A percentile compares a stretch with the other conserved stretches of the same genome.
phyloP scores from a whole-genome alignment of 2,329 filamentous ascomycete species.

The Dactylonectria macrodidyma region DNA sequence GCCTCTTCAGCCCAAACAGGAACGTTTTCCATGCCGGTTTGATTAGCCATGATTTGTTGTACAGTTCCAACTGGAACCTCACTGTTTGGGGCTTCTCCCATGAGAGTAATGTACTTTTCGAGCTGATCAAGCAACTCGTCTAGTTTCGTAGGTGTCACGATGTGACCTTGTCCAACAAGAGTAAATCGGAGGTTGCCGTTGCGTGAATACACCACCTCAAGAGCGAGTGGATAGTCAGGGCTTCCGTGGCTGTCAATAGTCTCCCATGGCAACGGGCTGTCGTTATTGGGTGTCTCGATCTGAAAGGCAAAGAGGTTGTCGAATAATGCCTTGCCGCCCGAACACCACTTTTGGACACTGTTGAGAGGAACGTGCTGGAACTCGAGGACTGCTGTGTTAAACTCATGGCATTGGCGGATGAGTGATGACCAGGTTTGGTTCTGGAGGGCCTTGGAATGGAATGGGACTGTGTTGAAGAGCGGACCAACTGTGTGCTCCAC shows the following conservation, averaged over 20 bases:
- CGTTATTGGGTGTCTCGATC: slow-evolving; percentile 56
- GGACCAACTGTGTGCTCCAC: slow-evolving; percentile 82
- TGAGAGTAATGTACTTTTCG: slow-evolving; percentile 40
- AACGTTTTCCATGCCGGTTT: background rate
- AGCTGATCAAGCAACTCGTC: slow-evolving; percentile 56
- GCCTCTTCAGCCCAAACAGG: slow-evolving; percentile 52
- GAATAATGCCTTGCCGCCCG: slow-evolving; percentile 75
- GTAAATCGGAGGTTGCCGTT: slow-evolving; percentile 67
- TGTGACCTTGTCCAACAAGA: slow-evolving; percentile 69
- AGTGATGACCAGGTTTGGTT: slow-evolving; percentile 72
- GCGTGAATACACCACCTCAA: slow-evolving; percentile 75
- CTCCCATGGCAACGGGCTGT: slow-evolving; percentile 66
- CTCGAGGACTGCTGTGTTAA: slow-evolving; percentile 76
- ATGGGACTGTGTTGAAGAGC: slow-evolving; percentile 91
- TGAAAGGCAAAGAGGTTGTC: slow-evolving; percentile 90
- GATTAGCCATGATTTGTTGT: background rate
- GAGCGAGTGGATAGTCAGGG: slow-evolving; percentile 82
- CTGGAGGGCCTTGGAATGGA: slow-evolving; percentile 64
- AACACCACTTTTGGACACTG: slow-evolving; percentile 85
- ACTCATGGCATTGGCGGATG: slow-evolving; percentile 77
- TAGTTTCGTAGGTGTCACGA: slow-evolving; percentile 52
- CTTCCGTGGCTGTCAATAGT: slow-evolving; percentile 62
- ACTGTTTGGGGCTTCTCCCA: slow-evolving; percentile 26
- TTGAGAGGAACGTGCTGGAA: slow-evolving; percentile 83
- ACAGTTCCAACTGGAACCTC: slow-evolving; percentile 25